phyloP scores from a whole-genome alignment of 163 green algal species.

The Chlorella variabilis region DNA sequence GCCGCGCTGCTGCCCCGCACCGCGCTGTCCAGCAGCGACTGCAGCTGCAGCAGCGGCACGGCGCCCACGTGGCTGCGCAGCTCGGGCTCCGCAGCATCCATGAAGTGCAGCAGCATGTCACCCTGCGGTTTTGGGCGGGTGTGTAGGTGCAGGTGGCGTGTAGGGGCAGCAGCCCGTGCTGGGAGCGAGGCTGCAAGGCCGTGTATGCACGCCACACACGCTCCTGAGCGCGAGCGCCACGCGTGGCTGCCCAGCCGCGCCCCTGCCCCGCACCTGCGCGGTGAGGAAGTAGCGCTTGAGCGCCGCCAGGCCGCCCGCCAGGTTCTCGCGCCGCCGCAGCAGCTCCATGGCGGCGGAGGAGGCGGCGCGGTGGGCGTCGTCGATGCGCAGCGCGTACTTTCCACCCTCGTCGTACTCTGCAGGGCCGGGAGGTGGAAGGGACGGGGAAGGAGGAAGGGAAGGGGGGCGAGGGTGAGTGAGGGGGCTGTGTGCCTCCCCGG shows the following conservation, averaged over 20 bases:
- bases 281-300: constrained; percentile 81
- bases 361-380: constrained; percentile 44
- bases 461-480: no score
- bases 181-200: no score
- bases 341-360: constrained; percentile 56
- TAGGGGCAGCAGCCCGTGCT: background rate
- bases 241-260: no score
- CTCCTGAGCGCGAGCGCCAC: no score
- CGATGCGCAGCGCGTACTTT: constrained; percentile 45
- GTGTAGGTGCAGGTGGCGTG: no score
- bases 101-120: constrained; percentile 86
- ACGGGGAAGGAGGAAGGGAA: background rate
- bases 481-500: no score
- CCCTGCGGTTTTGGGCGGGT: constrained; percentile 59
- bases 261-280: constrained; percentile 63
- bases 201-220: no score
- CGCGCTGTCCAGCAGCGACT: constrained; percentile 80
- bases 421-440: background rate
- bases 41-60: constrained; percentile 78
- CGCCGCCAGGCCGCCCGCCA: constrained; percentile 51
- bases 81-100: constrained; percentile 86
- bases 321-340: constrained; percentile 51
- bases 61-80: constrained; percentile 62
- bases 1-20: constrained; percentile 59
- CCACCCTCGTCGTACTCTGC: constrained; percentile 62